Base-by-base conservation (phyloP, 768 basidiomycete species). In the Boletellus ananiceps region DNA sequence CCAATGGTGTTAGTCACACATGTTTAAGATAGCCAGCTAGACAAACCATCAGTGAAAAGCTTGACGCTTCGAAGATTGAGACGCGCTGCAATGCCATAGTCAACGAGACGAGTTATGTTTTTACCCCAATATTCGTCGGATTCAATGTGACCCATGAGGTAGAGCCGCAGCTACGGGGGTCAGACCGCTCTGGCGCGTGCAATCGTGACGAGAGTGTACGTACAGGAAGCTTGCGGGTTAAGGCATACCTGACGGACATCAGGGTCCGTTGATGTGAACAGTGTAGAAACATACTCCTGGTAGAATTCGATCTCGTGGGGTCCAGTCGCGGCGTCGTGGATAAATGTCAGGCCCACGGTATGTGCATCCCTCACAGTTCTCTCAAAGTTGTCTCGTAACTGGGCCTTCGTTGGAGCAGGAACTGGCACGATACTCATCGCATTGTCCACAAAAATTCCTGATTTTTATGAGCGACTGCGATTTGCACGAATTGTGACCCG, bases 361-460 rank as follows among this genome's bases (percentile, higher is more conserved):
- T 93, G 70, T 0, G 86, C 91, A 57, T 90, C 83, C 23, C 69
- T 66, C 37, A 86, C 73, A 0, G 90, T 76, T 12, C 73, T 70
- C n/a, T 81, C 69, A 48, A 88, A 84, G 61, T 79, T 88, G n/a
- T 74, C 67, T 54, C 76, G 71, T 57, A 83, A 77, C 44, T 81
- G 74, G 1, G 51, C 51, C 23, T 82, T 73, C 0, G 79, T 77
- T 75, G 82, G 83, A 1, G 74, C 60, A 0, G 92, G 93, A 11
- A 71, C 69, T 2, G 78, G 81, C 15, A 96, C 77, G 31, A 94
- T 76, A 13, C 65, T 59, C 81, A 93, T 91, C 0, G 94, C 95
- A 29, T 90, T 90, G 67, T 98, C 95, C 27, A 95, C 71, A 52
- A 93, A 85, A 16, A 93, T 70, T 6, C 90, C 89, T 73, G 40